Evolutionary conservation across 345 rosid species (phyloP).

Genomic region (Carallia brachiata): DNA sequence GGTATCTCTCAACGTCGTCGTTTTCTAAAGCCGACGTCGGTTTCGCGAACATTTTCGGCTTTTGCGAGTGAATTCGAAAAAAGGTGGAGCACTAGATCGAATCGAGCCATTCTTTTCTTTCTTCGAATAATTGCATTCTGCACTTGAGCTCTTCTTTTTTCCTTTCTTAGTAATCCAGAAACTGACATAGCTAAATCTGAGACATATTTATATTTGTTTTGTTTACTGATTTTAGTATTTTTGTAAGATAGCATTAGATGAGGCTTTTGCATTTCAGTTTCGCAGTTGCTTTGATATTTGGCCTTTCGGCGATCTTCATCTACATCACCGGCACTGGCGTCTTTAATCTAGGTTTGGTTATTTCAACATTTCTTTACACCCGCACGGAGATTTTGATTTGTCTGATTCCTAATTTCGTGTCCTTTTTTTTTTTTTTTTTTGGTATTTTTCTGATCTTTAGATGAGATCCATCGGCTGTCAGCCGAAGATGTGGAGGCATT

Average conservation of each 20-base stretch:
- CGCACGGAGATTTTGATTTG: not conserved
- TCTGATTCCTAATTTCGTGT: not conserved
- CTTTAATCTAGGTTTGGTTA: constrained; percentile 48
- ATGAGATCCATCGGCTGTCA: constrained; percentile 46
- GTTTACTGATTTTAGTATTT: too few relatives aligned
- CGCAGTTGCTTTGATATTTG: constrained; percentile 58
- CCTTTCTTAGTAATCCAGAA: too few relatives aligned
- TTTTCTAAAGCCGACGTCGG: too few relatives aligned
- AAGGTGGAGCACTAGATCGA: too few relatives aligned
- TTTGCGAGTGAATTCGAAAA: too few relatives aligned
- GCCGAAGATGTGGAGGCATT: constrained; percentile 68
- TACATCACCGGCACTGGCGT: constrained; percentile 79
- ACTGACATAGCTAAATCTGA: too few relatives aligned
- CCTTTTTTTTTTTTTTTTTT: constrained; percentile 8
- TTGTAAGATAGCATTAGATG: constrained; percentile 28
- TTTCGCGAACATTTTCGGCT: too few relatives aligned
- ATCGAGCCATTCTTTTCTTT: too few relatives aligned
- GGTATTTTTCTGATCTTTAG: constrained; percentile 34
- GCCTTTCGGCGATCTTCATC: constrained; percentile 68
- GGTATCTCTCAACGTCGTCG: too few relatives aligned
- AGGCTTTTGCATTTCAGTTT: constrained; percentile 63
- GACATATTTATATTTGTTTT: too few relatives aligned
- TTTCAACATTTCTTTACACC: not conserved
- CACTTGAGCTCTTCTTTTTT: too few relatives aligned
- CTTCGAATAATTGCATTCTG: too few relatives aligned